Percentiles rank a stretch among this genome's conserved stretches.
These are phyloP conservation scores for Phytophthora pini DNA, from an alignment of 352 stramenopile species.

Conservation along the genomic window DNA sequence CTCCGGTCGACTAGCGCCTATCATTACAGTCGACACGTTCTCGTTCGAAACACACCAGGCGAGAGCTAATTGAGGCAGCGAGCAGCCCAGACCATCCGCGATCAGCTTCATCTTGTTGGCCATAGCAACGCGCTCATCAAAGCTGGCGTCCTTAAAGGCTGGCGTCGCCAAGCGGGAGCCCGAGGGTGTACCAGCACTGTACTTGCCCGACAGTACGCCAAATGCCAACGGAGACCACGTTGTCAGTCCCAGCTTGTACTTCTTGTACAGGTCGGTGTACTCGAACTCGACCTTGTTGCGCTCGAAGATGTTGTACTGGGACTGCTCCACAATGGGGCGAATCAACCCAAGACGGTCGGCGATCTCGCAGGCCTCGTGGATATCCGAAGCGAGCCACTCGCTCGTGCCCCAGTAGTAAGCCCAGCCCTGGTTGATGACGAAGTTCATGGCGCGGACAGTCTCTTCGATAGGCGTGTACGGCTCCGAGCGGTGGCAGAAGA, in stretches of 20 bases:
- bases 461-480: constrained; percentile 2
- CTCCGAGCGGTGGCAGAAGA: constrained; percentile 5
- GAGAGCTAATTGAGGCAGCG: constrained; percentile 50
- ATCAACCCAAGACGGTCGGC: constrained; percentile 4
- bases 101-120: constrained; percentile 49
- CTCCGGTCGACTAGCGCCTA: constrained; percentile 46
- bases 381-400: constrained; percentile 49
- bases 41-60: constrained; percentile 54
- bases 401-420: constrained; percentile 28
- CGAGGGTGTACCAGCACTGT: constrained; percentile 42
- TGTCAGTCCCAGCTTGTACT: constrained; percentile 16
- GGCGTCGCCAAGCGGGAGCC: constrained; percentile 35
- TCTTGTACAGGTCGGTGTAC: constrained; percentile 8
- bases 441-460: constrained; percentile 2
- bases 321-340: constrained; percentile 5
- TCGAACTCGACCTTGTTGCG: constrained; percentile 4
- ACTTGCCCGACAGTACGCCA: constrained; percentile 67
- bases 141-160: not conserved
- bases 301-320: constrained; percentile 8
- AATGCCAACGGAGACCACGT: constrained; percentile 5
- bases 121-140: constrained; percentile 27
- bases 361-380: constrained; percentile 3
- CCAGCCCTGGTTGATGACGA: constrained; percentile 2
- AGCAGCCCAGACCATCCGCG: constrained; percentile 55
- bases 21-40: constrained; percentile 58